Conservation (phyloP, 2,329 filamentous ascomycete species). For the Nigrospora osmanthi region DNA sequence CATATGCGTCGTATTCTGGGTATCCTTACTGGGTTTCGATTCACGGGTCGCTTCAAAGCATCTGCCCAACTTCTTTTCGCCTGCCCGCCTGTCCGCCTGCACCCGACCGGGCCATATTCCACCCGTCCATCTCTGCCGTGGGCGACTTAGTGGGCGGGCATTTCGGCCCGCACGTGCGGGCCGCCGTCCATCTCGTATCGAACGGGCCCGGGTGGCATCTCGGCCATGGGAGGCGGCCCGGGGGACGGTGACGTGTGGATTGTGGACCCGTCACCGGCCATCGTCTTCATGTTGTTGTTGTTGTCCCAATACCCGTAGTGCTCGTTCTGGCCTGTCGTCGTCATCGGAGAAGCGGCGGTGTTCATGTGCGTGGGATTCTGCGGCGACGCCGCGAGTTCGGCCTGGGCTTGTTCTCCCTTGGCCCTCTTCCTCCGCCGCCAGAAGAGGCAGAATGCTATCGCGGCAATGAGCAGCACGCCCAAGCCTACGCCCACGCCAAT, state of each 20-base stretch:
- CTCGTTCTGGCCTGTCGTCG: too few relatives aligned
- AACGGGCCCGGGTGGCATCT: neutral
- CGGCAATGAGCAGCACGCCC: slow-evolving; percentile 2
- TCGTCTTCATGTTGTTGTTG: neutral
- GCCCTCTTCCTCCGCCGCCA: neutral
- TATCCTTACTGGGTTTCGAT: too few relatives aligned
- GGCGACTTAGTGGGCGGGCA: neutral
- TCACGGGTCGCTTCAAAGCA: too few relatives aligned
- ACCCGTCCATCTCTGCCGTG: too few relatives aligned
- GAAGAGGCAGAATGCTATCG: slow-evolving; percentile 4
- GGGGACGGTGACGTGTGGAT: neutral
- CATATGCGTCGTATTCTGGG: too few relatives aligned
- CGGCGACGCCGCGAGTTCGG: neutral
- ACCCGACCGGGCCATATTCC: too few relatives aligned
- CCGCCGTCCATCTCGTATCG: neutral
- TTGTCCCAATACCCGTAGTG: neutral
- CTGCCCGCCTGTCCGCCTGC: too few relatives aligned
- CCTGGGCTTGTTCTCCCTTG: neutral
- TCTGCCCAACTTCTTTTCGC: too few relatives aligned
- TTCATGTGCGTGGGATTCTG: too few relatives aligned
- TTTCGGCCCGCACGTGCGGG: neutral
- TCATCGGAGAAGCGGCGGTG: neutral
- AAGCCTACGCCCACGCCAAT: slow-evolving; percentile 9
- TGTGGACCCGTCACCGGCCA: neutral
- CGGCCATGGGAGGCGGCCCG: neutral